A percentile compares a stretch with the other conserved stretches of the same genome.
Evolutionary conservation across 139 green algal species (phyloP).

Genomic region (Volvox africanus): DNA sequence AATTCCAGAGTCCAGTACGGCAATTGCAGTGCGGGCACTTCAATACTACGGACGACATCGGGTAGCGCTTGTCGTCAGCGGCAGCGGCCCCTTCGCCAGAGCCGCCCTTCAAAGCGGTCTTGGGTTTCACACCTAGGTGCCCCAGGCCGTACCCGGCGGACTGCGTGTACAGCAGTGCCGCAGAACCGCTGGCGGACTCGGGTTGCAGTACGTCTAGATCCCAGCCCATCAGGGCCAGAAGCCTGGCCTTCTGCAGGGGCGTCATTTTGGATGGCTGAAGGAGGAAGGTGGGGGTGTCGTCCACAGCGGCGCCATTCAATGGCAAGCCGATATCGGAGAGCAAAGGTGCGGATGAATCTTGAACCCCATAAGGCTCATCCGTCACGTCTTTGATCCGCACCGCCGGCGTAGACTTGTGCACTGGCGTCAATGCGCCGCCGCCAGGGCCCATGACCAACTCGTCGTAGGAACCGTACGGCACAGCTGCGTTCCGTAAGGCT

Average conservation of each 20-base stretch:
- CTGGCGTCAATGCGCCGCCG: not conserved
- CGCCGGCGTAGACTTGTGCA: not conserved
- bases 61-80: not conserved
- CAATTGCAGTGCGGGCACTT: constrained; percentile 45
- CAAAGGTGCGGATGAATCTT: not conserved
- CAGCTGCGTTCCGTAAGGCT: not conserved
- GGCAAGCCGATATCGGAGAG: too few species aligned
- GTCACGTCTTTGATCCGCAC: constrained; percentile 4
- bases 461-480: constrained; percentile 37
- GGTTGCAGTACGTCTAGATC: constrained; percentile 36
- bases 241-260: constrained; percentile 37
- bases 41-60: constrained; percentile 39
- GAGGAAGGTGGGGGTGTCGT: not conserved
- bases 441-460: not conserved
- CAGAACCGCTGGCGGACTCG: not conserved
- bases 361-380: not conserved
- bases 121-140: constrained; percentile 33
- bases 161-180: constrained; percentile 14
- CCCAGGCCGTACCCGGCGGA: constrained; percentile 37
- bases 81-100: not conserved
- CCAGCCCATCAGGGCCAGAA: constrained; percentile 50
- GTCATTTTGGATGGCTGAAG: constrained; percentile 35
- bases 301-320: too few species aligned
- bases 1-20: constrained; percentile 55
- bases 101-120: not conserved